Conservation (phyloP, 1,139 yeast genomes). For the Debaryomyces nepalensis region DNA sequence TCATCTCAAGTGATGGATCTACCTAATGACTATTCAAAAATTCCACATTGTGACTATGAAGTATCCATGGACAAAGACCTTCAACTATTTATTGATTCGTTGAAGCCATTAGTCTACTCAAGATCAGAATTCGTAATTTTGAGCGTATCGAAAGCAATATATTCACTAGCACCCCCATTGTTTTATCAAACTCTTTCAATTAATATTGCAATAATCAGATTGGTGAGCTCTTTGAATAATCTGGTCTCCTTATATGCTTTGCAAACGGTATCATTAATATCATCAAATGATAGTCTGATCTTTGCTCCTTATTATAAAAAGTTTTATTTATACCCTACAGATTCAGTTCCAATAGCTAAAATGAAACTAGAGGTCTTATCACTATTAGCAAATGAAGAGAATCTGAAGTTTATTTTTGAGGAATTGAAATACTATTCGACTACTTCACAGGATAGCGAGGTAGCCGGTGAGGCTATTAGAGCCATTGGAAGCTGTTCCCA, state of each 20-base stretch:
- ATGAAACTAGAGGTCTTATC: slow-evolving; percentile 71
- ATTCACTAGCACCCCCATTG: slow-evolving; percentile 57
- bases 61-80: slow-evolving; percentile 60
- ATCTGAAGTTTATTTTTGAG: slow-evolving; percentile 55
- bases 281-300: slow-evolving; percentile 40
- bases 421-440: slow-evolving; percentile 72
- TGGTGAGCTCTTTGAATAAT: slow-evolving; percentile 33
- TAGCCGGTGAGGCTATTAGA: slow-evolving; percentile 60
- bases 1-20: slow-evolving; percentile 34
- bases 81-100: slow-evolving; percentile 51
- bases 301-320: slow-evolving; percentile 53
- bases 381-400: slow-evolving; percentile 55
- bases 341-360: slow-evolving; percentile 48
- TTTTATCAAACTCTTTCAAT: slow-evolving; percentile 52
- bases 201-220: slow-evolving; percentile 54
- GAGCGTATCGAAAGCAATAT: slow-evolving; percentile 60
- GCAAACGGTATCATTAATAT: slow-evolving; percentile 45
- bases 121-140: slow-evolving; percentile 65
- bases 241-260: slow-evolving; percentile 45
- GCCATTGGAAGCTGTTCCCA: slow-evolving; percentile 60
- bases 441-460: slow-evolving; percentile 34
- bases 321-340: slow-evolving; percentile 67
- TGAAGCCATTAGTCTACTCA: slow-evolving; percentile 50
- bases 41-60: slow-evolving; percentile 40
- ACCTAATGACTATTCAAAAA: slow-evolving; percentile 41